Conservation (phyloP, 352 stramenopile species). For the Pseudoperonospora humuli region DNA sequence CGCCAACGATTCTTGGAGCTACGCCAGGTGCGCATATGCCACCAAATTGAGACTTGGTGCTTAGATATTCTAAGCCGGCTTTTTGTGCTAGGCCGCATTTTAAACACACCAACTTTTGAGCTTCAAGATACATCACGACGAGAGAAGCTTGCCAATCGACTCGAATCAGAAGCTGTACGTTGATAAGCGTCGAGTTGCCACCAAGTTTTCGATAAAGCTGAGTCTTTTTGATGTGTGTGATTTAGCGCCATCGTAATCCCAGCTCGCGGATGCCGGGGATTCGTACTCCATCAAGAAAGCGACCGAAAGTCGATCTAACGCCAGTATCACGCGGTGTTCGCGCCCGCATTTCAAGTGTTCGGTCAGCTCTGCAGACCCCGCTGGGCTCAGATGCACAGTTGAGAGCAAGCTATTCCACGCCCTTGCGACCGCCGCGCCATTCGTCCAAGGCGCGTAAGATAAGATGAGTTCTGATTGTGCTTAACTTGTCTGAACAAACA, state of each 20-base stretch:
- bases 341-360: slow-evolving; percentile 43
- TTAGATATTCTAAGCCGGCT: neutral
- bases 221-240: neutral
- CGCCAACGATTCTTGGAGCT: slow-evolving; percentile 46
- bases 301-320: slow-evolving; percentile 14
- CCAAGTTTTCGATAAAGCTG: neutral
- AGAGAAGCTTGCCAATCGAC: slow-evolving; percentile 52
- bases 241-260: slow-evolving; percentile 20
- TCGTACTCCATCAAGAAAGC: slow-evolving; percentile 25
- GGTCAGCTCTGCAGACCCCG: slow-evolving; percentile 36
- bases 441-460: slow-evolving; percentile 19
- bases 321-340: slow-evolving; percentile 31
- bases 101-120: slow-evolving; percentile 49
- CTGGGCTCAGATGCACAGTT: slow-evolving; percentile 60
- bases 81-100: slow-evolving; percentile 26
- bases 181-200: neutral
- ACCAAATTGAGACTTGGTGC: neutral
- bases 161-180: slow-evolving; percentile 56
- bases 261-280: slow-evolving; percentile 12
- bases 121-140: slow-evolving; percentile 51
- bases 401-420: slow-evolving; percentile 71
- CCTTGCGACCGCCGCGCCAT: slow-evolving; percentile 27
- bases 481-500: too few relatives aligned
- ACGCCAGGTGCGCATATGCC: slow-evolving; percentile 30
- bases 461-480: slow-evolving; percentile 22